Percentiles rank a stretch among this genome's conserved stretches.
These are phyloP conservation scores for Scedosporium minutisporum DNA, from an alignment of 2,329 filamentous ascomycete species.

Conservation along the genomic window DNA sequence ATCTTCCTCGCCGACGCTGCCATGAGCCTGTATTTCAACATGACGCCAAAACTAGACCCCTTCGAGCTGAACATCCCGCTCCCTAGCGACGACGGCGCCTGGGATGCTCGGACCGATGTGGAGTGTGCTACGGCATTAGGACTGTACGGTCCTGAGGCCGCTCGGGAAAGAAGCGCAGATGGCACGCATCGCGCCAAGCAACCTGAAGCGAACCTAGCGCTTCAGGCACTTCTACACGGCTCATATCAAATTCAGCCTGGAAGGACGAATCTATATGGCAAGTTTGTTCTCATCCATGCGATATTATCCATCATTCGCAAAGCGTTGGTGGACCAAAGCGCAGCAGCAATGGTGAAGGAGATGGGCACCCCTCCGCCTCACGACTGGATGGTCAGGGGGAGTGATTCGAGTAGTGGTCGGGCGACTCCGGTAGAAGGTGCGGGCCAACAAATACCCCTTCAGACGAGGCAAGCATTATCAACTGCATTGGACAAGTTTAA, in stretches of 20 bases:
- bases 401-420: conserved; percentile 31
- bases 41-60: conserved; percentile 50
- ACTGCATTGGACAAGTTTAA: conserved; percentile 65
- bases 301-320: conserved; percentile 51
- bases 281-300: conserved; percentile 64
- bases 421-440: conserved; percentile 34
- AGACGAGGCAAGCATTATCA: conserved; percentile 36
- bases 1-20: conserved; percentile 56
- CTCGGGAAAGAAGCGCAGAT: conserved; percentile 46
- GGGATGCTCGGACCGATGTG: conserved; percentile 52
- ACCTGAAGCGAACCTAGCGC: conserved; percentile 50
- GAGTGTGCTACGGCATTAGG: conserved; percentile 59
- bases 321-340: conserved; percentile 30
- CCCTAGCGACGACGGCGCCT: conserved; percentile 62
- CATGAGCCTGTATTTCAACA: conserved; percentile 63
- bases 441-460: conserved; percentile 29
- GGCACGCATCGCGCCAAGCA: conserved; percentile 57
- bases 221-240: conserved; percentile 51
- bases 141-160: conserved; percentile 46
- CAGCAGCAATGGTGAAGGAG: conserved; percentile 21
- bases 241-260: conserved; percentile 51
- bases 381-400: conserved; percentile 43
- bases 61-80: conserved; percentile 59
- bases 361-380: conserved; percentile 48
- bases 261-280: conserved; percentile 62